Evolutionary conservation across 345 rosid species (phyloP).

Genomic region (Hibiscus tridactylites): DNA sequence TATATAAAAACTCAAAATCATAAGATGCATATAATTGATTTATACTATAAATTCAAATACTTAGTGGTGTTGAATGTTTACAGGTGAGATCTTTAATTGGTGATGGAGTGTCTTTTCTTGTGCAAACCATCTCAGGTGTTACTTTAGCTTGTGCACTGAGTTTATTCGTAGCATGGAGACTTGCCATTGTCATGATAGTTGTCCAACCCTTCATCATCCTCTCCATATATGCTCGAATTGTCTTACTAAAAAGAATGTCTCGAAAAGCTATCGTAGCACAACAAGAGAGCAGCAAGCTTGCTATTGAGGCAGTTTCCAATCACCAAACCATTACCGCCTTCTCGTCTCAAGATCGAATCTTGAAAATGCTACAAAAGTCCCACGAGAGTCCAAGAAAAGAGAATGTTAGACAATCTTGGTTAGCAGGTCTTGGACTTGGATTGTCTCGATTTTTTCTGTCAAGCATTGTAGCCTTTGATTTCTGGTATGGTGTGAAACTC

Average conservation of each 20-base stretch:
- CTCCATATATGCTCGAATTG: slow-evolving; percentile 36
- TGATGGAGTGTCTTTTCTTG: slow-evolving; percentile 44
- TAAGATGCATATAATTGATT: too few species aligned
- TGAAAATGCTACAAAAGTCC: slow-evolving; percentile 43
- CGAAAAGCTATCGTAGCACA: slow-evolving; percentile 48
- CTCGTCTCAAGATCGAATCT: slow-evolving; percentile 55
- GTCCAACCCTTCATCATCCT: slow-evolving; percentile 43
- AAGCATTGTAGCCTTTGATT: slow-evolving; percentile 43
- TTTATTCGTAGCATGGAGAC: slow-evolving; percentile 53
- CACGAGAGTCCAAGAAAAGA: slow-evolving; percentile 44
- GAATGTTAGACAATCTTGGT: slow-evolving; percentile 48
- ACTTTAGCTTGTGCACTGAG: slow-evolving; percentile 61
- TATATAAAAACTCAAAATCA: too few species aligned
- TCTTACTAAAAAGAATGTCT: slow-evolving; percentile 39
- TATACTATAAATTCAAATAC: too few species aligned
- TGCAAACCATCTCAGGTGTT: slow-evolving; percentile 56
- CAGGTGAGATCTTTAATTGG: slow-evolving; percentile 67
- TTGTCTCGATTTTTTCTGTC: slow-evolving; percentile 35
- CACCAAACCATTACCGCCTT: slow-evolving; percentile 55
- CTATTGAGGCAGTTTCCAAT: slow-evolving; percentile 54
- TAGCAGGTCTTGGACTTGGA: slow-evolving; percentile 50
- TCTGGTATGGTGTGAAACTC: slow-evolving; percentile 66
- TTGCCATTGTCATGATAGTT: slow-evolving; percentile 62
- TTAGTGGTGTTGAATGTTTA: not conserved
- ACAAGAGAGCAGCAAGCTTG: slow-evolving; percentile 54